Percentiles rank a stretch among this genome's conserved stretches.
These are phyloP conservation scores for Tolypocladium album DNA, from an alignment of 2,329 filamentous ascomycete species.

Conservation along the genomic window DNA sequence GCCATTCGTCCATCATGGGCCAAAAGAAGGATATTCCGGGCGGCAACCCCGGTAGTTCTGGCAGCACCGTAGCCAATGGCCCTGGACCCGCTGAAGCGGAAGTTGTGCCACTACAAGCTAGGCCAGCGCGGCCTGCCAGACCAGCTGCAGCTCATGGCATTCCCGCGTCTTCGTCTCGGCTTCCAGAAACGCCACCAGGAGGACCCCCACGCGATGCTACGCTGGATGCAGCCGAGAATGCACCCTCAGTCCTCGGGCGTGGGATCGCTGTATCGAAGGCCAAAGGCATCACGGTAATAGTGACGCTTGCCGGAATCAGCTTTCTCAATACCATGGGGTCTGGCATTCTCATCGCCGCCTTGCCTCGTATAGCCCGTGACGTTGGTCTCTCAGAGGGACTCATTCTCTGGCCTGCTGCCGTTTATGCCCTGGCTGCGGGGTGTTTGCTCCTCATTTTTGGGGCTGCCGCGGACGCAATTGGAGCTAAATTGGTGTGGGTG, in stretches of 20 bases:
- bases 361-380: conserved; percentile 25
- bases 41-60: background rate
- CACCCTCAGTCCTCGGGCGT: background rate
- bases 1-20: background rate
- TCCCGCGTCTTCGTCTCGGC: background rate
- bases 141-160: background rate
- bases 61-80: background rate
- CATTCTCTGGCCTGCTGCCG: conserved; percentile 20
- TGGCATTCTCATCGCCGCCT: conserved; percentile 23
- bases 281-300: conserved; percentile 16
- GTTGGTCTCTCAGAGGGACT: conserved; percentile 17
- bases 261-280: background rate
- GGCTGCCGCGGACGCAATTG: conserved; percentile 24
- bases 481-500: conserved; percentile 21
- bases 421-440: conserved; percentile 16
- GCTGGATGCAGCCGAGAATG: background rate
- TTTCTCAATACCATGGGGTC: conserved; percentile 26
- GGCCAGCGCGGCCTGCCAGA: background rate
- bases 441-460: conserved; percentile 24
- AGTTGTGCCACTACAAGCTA: background rate
- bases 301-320: conserved; percentile 20
- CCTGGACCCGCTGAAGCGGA: background rate
- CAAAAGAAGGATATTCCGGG: background rate
- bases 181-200: background rate
- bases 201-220: background rate